Evolutionary conservation across 441 rosid genomes (phyloP).

Genomic region (Omphalea diandra): DNA sequence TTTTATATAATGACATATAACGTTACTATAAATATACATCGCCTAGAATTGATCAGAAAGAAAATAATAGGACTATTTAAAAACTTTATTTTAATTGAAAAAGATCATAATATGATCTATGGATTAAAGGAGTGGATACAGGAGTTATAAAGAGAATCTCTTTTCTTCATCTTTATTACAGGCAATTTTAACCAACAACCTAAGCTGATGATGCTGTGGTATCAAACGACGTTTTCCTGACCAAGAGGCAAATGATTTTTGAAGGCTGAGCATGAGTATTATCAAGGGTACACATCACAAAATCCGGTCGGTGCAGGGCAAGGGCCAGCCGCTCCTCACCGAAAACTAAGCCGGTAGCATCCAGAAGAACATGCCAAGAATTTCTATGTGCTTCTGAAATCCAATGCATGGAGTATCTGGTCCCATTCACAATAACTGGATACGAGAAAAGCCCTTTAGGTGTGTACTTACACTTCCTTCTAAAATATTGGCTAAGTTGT

Average conservation of each 20-base stretch:
- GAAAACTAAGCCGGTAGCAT: conserved; percentile 45
- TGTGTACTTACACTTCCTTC: conserved; percentile 57
- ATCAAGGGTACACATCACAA: conserved; percentile 43
- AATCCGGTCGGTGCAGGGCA: conserved; percentile 59
- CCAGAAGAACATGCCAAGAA: conserved; percentile 65
- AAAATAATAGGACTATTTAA: no score
- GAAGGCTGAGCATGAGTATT: conserved; percentile 32
- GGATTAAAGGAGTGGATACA: background rate
- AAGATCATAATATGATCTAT: no score
- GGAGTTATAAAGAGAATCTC: background rate
- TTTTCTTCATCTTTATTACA: background rate
- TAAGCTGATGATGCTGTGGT: conserved; percentile 25
- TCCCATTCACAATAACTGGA: conserved; percentile 45
- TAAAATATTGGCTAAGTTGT: conserved; percentile 60
- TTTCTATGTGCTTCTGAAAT: conserved; percentile 65
- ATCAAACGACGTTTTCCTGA: conserved; percentile 56
- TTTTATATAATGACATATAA: no score
- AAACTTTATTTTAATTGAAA: no score
- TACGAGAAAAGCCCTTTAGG: conserved; percentile 56
- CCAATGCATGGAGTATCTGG: conserved; percentile 64
- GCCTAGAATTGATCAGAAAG: no score
- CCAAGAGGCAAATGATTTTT: conserved; percentile 54
- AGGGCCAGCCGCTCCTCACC: conserved; percentile 49
- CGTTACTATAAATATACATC: no score
- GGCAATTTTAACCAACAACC: background rate